Evolutionary conservation across 1,284 basidiomycete genomes (phyloP), one percentile per base, ranked within the genome.

Genomic region (Tilletia setariae): DNA sequence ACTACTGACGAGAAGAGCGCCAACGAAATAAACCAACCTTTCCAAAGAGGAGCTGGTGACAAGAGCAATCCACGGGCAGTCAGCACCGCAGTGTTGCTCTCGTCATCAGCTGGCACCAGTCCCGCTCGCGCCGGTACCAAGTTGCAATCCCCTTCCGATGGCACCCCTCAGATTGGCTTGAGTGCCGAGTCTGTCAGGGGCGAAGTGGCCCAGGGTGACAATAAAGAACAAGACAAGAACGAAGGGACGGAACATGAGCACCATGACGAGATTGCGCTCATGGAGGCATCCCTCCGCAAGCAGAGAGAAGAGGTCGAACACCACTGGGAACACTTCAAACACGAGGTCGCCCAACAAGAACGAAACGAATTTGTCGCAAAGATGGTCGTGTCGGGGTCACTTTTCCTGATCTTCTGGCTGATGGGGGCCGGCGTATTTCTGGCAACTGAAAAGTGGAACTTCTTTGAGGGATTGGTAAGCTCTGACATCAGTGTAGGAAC

Each of bases 371-470:
- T 86, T 70, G 82, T 82, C 19, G 77, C 83, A 13, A 87, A 88
- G 84, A 86, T 86, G 49, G 70, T 72, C 0, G 78, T 87, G 8
- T 85, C 86, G 2, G 85, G 85, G 83, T 64, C 75, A 2, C 74
- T 88, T 43, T 89, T 90, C 75, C 75, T 88, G 47, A 70, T 85
- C 28, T 79, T 79, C 67, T 79, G 76, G 77, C 62, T 78, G 19
- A 46, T 86, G 19, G 88, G 89, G 8, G 85, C 87, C 0, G 85
- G 84, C 0, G 86, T 89, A 28, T 90, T 90, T 72, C 81, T 79
- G 49, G 76, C 79, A 16, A 87, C 87, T 0, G 88, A 89, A 70
- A 77, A 81, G 16, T 87, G 86, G 86, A 76, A 82, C 28, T 88
- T 84, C 74, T 87, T 85, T 2, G 70, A 79, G 9, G 86, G 89